These are phyloP conservation scores for Tolypocladium ophioglossoides DNA, from an alignment of 2,329 filamentous ascomycete species.

Conservation along the genomic window DNA sequence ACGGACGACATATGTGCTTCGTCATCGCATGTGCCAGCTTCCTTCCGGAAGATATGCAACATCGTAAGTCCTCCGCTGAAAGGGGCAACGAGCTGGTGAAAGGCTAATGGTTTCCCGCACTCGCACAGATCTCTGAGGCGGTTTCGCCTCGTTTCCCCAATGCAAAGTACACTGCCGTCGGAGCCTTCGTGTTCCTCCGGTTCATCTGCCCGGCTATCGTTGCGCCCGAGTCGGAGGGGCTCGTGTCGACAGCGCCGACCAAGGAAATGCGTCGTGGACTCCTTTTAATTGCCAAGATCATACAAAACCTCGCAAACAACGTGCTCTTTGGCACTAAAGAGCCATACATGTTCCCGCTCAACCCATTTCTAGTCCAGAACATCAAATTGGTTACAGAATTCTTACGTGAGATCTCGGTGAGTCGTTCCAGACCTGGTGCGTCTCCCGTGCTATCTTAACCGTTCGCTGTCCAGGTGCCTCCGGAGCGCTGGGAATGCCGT, in stretches of 20 bases:
- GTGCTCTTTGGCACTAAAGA: conserved; percentile 63
- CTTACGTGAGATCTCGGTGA: conserved; percentile 55
- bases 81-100: not conserved
- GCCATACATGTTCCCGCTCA: conserved; percentile 61
- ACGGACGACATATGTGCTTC: conserved; percentile 61
- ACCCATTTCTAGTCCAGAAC: conserved; percentile 57
- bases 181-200: conserved; percentile 59
- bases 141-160: conserved; percentile 55
- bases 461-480: conserved; percentile 27
- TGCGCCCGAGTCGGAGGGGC: conserved; percentile 55
- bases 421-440: conserved; percentile 10
- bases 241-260: conserved; percentile 49
- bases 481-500: conserved; percentile 31
- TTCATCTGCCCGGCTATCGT: conserved; percentile 67
- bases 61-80: conserved; percentile 36
- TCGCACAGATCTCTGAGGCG: conserved; percentile 44
- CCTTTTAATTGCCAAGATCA: conserved; percentile 59
- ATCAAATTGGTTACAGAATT: conserved; percentile 59
- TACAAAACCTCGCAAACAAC: conserved; percentile 63
- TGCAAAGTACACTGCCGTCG: conserved; percentile 62
- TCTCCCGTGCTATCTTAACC: not conserved
- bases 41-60: conserved; percentile 57
- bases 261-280: conserved; percentile 61
- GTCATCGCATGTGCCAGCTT: conserved; percentile 46
- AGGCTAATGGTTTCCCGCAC: not conserved